These are phyloP conservation scores for Podaxis pistillaris DNA, from an alignment of 768 basidiomycete genomes.

Conservation along the genomic window DNA sequence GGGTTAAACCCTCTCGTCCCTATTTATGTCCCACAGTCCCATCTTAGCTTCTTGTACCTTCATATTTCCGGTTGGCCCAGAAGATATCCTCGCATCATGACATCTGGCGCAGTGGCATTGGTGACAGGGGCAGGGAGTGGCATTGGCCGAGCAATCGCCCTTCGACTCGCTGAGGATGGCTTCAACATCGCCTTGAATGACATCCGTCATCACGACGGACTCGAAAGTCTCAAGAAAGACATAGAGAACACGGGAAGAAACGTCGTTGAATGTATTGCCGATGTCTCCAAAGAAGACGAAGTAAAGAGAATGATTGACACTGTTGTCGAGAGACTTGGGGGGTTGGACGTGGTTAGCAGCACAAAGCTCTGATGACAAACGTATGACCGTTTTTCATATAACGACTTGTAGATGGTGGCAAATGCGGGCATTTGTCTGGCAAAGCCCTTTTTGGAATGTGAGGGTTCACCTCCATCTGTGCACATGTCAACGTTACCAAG, in stretches of 20 bases:
- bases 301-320: slow-evolving; percentile 39
- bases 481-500: neutral
- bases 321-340: slow-evolving; percentile 33
- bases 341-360: slow-evolving; percentile 45
- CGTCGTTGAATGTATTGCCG: slow-evolving; percentile 26
- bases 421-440: slow-evolving; percentile 37
- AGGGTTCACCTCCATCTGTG: neutral
- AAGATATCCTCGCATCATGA: neutral
- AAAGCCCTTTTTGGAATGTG: slow-evolving; percentile 22
- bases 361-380: neutral
- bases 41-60: neutral
- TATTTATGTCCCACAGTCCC: neutral
- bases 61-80: neutral
- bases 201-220: slow-evolving; percentile 26
- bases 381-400: neutral
- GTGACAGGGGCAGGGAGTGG: slow-evolving; percentile 41
- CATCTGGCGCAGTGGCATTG: slow-evolving; percentile 22
- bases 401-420: slow-evolving; percentile 36
- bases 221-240: slow-evolving; percentile 27
- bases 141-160: slow-evolving; percentile 47
- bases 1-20: neutral
- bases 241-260: slow-evolving; percentile 27
- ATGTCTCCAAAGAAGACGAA: slow-evolving; percentile 40
- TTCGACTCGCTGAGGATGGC: slow-evolving; percentile 46
- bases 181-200: slow-evolving; percentile 48